Evolutionary conservation across 352 stramenopile species (phyloP), one percentile per base, ranked within the genome.

Genomic region (Phytophthora quininea): DNA sequence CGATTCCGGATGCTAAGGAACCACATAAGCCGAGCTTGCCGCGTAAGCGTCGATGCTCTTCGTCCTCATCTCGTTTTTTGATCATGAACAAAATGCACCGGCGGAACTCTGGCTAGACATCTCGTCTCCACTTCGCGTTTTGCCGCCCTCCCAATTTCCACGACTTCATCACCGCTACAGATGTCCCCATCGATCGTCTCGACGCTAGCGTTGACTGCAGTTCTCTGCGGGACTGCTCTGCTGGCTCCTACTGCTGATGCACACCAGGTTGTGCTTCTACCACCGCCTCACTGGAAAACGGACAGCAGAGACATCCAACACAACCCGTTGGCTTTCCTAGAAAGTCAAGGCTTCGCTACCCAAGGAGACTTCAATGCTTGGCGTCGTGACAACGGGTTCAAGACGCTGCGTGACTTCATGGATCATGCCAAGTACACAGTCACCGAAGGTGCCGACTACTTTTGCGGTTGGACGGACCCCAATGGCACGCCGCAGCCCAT

Each of bases 281-380:
- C 70, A 10, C 51, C 67, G 31, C 74, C 74, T n/a, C 76, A 74
- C 50, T 82, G 62, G 58, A 82, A 46, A 7, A 69, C 71, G 15
- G 31, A 64, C 32, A 58, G 59, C 37, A 62, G 54, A n/a, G 65
- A 73, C n/a, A 67, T 68, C 54, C 60, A 77, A 62, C 73, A 77
- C 63, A 74, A 77, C n/a, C 77, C 74, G 9, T 56, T 80, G 31
- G 74, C 73, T 24, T 81, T 82, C 66, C 73, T 84, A 9, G 77
- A 84, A 54, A 66, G 66, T 47, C 72, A 80, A 55, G 73, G 69
- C 15, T 80, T 71, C 60, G 68, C 67, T 29, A 82, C 70, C 24
- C 69, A 67, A 2, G 57, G 45, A n/a, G 77, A 86, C 43, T 76
- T 82, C 30, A 70, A 66, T n/a, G 55, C 32, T 2, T 86, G 64